Percentiles rank a stretch among this genome's conserved stretches.
phyloP scores from a whole-genome alignment of 257 asterid species.

The Orobanche coerulescens region DNA sequence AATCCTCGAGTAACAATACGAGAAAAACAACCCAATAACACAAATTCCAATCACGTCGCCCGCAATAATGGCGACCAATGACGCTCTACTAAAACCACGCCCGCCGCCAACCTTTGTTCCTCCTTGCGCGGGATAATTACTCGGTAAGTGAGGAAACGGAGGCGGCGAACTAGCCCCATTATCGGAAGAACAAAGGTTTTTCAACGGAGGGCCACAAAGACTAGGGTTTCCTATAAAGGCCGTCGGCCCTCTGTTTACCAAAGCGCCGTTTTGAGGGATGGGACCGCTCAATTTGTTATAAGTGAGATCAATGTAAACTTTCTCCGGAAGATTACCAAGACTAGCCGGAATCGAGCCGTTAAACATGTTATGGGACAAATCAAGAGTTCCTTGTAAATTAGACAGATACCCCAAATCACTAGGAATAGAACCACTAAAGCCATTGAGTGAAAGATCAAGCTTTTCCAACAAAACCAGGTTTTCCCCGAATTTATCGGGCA shows the following conservation, averaged over 20 bases:
- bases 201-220: conserved; percentile 89
- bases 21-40: conserved; percentile 57
- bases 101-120: conserved; percentile 26
- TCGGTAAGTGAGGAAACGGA: conserved; percentile 55
- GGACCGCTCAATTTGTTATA: conserved; percentile 67
- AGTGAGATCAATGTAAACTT: conserved; percentile 80
- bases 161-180: conserved; percentile 47
- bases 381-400: conserved; percentile 65
- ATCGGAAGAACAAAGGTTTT: conserved; percentile 46
- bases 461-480: conserved; percentile 49
- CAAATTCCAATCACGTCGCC: conserved; percentile 77
- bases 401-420: conserved; percentile 57
- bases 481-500: conserved; percentile 57
- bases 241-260: conserved; percentile 85
- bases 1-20: conserved; percentile 58
- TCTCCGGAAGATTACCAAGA: conserved; percentile 83
- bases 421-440: conserved; percentile 57
- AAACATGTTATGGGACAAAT: conserved; percentile 67
- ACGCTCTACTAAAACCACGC: conserved; percentile 50
- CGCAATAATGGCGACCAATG: conserved; percentile 49
- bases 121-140: conserved; percentile 39
- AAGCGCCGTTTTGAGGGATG: conserved; percentile 83
- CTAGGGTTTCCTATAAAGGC: conserved; percentile 81
- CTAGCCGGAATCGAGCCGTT: conserved; percentile 65
- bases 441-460: conserved; percentile 63